Percentiles rank a stretch among this genome's conserved stretches.
Conservation (phyloP, 1,284 basidiomycete species). For the Ganoderma leucocontextum region DNA sequence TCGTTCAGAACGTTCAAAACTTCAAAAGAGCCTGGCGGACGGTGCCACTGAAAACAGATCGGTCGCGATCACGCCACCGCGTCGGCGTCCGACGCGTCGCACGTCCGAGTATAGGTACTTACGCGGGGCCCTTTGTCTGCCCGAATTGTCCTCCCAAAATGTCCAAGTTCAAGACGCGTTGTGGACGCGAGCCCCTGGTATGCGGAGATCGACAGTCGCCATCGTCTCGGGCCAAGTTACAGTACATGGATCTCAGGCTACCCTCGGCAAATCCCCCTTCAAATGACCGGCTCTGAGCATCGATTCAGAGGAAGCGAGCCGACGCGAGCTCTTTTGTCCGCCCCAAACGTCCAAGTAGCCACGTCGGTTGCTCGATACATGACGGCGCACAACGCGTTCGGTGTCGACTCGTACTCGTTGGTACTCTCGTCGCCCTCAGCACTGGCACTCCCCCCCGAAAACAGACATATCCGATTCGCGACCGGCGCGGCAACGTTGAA, state of each 20-base stretch:
- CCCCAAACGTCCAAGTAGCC: background rate
- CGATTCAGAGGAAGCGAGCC: background rate
- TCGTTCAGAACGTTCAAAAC: background rate
- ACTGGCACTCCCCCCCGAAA: background rate
- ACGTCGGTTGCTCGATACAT: background rate
- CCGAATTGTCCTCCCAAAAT: slow-evolving; percentile 5
- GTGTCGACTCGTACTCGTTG: background rate
- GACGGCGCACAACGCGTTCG: background rate
- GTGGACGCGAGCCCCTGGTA: background rate
- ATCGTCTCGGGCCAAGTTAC: background rate
- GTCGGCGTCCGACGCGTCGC: slow-evolving; percentile 1
- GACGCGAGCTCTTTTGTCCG: slow-evolving; percentile 6
- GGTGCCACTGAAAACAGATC: background rate
- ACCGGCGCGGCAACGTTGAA: background rate
- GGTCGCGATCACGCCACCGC: background rate
- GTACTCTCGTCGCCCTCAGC: background rate
- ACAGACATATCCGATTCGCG: background rate
- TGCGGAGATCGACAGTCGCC: background rate
- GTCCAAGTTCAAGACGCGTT: background rate
- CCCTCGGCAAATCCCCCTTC: background rate
- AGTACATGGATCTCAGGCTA: background rate
- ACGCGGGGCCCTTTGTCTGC: background rate
- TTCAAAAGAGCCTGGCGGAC: too few species aligned
- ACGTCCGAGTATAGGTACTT: background rate
- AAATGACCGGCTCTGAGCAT: background rate